Conservation (phyloP, 108 stramenopile species). For the Cyclotella sp. region DNA sequence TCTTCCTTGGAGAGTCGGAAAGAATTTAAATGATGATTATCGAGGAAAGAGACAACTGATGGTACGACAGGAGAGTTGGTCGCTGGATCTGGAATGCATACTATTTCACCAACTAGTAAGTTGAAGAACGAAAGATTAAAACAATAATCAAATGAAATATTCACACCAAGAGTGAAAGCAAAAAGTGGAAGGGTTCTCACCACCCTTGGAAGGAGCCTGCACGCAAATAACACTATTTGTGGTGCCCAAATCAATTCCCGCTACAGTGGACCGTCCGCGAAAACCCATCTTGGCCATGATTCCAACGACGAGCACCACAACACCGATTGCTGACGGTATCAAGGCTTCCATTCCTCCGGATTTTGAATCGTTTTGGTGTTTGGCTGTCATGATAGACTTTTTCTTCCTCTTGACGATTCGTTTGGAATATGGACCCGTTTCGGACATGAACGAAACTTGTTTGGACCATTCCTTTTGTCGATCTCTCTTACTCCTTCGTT, state of each 20-base stretch:
- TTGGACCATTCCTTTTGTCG: conserved; percentile 37
- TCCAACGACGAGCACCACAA: conserved; percentile 63
- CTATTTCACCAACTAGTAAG: conserved; percentile 69
- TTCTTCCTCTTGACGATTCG: conserved; percentile 51
- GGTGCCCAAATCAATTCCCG: conserved; percentile 88
- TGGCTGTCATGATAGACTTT: conserved; percentile 47
- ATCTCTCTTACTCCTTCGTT: conserved; percentile 31
- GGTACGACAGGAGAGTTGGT: conserved; percentile 77
- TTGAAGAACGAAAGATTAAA: conserved; percentile 1
- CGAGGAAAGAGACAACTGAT: conserved; percentile 87
- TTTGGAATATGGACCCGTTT: conserved; percentile 8
- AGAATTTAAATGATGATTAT: conserved; percentile 55
- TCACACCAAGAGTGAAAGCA: background rate
- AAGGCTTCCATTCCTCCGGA: conserved; percentile 82
- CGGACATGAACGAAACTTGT: background rate
- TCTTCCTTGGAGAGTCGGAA: conserved; percentile 48
- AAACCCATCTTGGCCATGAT: conserved; percentile 88
- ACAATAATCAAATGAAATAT: background rate
- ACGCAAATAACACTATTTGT: conserved; percentile 91
- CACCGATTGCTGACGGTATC: conserved; percentile 75
- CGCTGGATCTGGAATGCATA: conserved; percentile 79
- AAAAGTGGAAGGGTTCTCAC: conserved; percentile 9
- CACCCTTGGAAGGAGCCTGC: conserved; percentile 70
- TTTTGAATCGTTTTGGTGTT: conserved; percentile 52
- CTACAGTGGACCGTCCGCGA: conserved; percentile 81